Conservation (phyloP, 2,329 filamentous ascomycete genomes). For the Chaetothyriales sp. region DNA sequence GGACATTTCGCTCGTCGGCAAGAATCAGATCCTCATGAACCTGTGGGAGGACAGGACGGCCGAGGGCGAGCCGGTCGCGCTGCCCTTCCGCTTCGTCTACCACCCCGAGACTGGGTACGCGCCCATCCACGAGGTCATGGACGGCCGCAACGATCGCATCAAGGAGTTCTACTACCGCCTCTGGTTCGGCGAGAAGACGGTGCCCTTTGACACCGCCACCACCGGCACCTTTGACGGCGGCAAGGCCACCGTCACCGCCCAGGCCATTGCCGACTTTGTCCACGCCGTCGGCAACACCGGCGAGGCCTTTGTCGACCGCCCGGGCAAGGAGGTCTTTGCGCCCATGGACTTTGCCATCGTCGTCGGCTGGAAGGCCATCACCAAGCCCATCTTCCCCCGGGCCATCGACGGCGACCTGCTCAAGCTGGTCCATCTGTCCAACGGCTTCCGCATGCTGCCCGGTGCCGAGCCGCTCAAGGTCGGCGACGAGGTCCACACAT, state of each 20-base stretch:
- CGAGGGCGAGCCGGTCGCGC: constrained; percentile 63
- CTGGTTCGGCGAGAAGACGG: constrained; percentile 81
- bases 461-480: constrained; percentile 91
- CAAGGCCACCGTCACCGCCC: constrained; percentile 68
- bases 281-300: constrained; percentile 96
- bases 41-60: constrained; percentile 90
- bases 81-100: constrained; percentile 83
- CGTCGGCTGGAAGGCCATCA: constrained; percentile 98
- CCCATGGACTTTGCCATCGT: constrained; percentile 99
- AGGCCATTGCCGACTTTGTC: constrained; percentile 97
- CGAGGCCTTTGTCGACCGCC: constrained; percentile 90
- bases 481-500: constrained; percentile 82
- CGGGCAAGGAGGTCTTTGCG: constrained; percentile 83
- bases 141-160: constrained; percentile 88
- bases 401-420: constrained; percentile 91
- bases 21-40: constrained; percentile 72
- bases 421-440: constrained; percentile 92
- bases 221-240: constrained; percentile 85
- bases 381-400: constrained; percentile 95
- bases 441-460: constrained; percentile 95
- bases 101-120: constrained; percentile 92
- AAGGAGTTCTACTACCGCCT: constrained; percentile 98
- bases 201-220: constrained; percentile 73
- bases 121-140: constrained; percentile 95
- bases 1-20: constrained; percentile 61